Percentiles rank a stretch among this genome's conserved stretches.
Evolutionary conservation across 2,329 filamentous ascomycete species (phyloP).

Genomic region (Neoascochyta sp.): DNA sequence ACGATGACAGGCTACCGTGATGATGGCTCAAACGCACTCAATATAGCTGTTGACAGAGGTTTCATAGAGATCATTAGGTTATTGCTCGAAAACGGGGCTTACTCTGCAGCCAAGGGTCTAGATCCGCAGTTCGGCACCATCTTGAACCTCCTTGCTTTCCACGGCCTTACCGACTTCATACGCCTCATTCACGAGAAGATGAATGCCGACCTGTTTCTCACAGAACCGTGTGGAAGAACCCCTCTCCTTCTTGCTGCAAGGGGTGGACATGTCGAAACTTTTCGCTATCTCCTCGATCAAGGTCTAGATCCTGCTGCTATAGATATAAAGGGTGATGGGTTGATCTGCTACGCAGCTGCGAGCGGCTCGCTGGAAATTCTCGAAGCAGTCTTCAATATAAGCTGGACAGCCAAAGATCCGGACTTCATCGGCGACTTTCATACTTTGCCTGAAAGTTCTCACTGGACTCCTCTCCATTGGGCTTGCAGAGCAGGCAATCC

Average conservation of each 20-base stretch:
- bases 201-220: neutral
- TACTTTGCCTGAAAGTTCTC: no score
- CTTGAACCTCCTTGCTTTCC: constrained; percentile 1
- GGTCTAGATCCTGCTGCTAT: neutral
- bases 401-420: no score
- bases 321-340: constrained; percentile 4
- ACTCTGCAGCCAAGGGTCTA: neutral
- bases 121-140: neutral
- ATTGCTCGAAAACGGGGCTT: constrained; percentile 1
- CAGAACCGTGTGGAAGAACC: constrained; percentile 2
- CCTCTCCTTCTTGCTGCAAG: constrained; percentile 3
- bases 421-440: no score
- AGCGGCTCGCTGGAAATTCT: constrained; percentile 6
- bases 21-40: no score
- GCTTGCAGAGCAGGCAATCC: constrained; percentile 4
- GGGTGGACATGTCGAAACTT: constrained; percentile 1
- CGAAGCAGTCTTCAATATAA: constrained; percentile 1
- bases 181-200: constrained; percentile 1
- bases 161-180: constrained; percentile 4
- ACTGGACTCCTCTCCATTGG: no score
- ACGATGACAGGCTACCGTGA: no score
- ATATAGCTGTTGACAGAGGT: neutral
- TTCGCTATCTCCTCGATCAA: neutral
- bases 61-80: neutral
- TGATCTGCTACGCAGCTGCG: constrained; percentile 5